Conservation (phyloP, 305 asterid species). For the Fraxinus ornus region DNA sequence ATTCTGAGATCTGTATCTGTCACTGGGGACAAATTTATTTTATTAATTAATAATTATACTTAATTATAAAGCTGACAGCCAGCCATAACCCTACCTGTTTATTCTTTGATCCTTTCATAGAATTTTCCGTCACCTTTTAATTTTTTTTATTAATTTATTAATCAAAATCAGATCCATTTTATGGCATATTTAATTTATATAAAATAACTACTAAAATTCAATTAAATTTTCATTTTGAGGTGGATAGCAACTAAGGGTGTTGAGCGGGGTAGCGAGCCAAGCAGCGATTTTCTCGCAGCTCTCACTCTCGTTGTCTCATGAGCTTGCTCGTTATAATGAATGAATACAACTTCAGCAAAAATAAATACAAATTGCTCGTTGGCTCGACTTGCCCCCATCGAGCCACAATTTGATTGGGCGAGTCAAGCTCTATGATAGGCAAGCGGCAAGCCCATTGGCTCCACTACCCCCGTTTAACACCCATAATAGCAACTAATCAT, state of each 20-base stretch:
- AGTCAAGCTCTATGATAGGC: background rate
- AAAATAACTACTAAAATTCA: background rate
- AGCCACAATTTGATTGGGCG: background rate
- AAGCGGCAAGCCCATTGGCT: background rate
- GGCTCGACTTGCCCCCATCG: background rate
- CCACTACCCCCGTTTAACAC: background rate
- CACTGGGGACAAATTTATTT: conserved; percentile 25
- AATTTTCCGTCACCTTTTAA: conserved; percentile 18
- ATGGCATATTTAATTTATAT: background rate
- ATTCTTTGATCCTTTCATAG: conserved; percentile 26
- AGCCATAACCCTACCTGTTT: conserved; percentile 18
- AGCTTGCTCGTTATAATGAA: background rate
- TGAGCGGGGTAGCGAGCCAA: background rate
- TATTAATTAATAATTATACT: background rate
- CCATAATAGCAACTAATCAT: too few species aligned
- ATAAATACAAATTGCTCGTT: too few species aligned
- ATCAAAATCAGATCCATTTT: background rate
- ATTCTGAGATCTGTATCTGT: conserved; percentile 13
- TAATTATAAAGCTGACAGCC: conserved; percentile 17
- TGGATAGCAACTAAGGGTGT: background rate
- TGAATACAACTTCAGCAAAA: too few species aligned
- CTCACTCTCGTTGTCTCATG: background rate
- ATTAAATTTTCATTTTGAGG: background rate
- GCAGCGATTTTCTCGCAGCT: background rate
- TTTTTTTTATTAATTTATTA: background rate